These are phyloP conservation scores for Penicillium canariense DNA, from an alignment of 495 filamentous ascomycete genomes.

Conservation along the genomic window DNA sequence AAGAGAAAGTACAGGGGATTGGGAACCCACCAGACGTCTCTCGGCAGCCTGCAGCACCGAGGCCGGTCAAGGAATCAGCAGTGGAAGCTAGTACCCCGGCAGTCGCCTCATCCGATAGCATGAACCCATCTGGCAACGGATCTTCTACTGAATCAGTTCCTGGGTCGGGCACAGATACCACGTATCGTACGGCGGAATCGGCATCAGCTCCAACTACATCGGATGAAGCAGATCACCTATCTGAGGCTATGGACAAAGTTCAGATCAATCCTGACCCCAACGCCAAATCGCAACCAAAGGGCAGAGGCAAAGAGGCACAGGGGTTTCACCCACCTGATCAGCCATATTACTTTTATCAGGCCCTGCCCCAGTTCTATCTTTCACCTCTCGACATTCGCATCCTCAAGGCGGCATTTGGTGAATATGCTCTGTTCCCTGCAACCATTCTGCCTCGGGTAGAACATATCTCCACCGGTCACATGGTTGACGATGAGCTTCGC, in stretches of 20 bases:
- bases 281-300: conserved; percentile 25
- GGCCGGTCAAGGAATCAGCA: conserved; percentile 45
- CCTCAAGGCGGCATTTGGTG: conserved; percentile 82
- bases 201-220: conserved; percentile 14
- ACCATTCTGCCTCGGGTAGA: conserved; percentile 90
- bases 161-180: conserved; percentile 2
- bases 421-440: conserved; percentile 79
- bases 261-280: conserved; percentile 18
- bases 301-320: conserved; percentile 28
- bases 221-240: conserved; percentile 26
- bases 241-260: conserved; percentile 29
- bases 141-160: conserved; percentile 25
- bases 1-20: conserved; percentile 68
- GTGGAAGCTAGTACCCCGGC: not conserved
- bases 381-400: conserved; percentile 95
- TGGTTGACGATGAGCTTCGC: conserved; percentile 84
- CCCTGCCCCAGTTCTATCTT: conserved; percentile 86
- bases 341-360: conserved; percentile 82
- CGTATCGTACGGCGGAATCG: not conserved
- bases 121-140: conserved; percentile 45
- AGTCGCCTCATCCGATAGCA: conserved; percentile 17
- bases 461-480: conserved; percentile 85
- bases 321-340: conserved; percentile 35
- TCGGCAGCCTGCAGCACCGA: conserved; percentile 50
- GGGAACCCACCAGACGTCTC: conserved; percentile 63